Base-by-base conservation (phyloP, 2,329 filamentous ascomycete genomes). In the Trichoderma koningiopsis region DNA sequence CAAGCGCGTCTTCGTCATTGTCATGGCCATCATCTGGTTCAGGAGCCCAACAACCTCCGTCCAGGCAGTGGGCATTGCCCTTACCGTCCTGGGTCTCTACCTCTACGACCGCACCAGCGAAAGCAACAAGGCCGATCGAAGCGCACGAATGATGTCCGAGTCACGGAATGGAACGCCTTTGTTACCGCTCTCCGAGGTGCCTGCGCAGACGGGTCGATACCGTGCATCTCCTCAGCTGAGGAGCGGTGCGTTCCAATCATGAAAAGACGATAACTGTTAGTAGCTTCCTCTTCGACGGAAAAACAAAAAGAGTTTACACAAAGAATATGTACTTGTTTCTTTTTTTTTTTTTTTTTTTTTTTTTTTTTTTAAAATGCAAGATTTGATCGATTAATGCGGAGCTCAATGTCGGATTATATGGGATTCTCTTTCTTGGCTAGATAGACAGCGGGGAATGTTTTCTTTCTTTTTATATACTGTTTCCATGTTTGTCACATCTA, bases 1-100 rank as follows among this genome's bases (percentile, higher is more conserved):
- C 81, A 99, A 99, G 83, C 91, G 96, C 60, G 96, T 99, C 14
- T 97, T 97, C 77, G 95, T 99, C 76, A 97, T 99, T 75, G 88
- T 96, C 70, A 91, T 97, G 74, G 94, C 96, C 7, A 95, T 99
- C 71, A 83, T 98, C 73, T 99, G 96, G 96, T 99, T 98, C 81
- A 91, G 93, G 72, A 97, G 90, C 79, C 88, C 91, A 1, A 97
- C 96, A 37, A 97, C 93, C 5, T 86, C 85, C 19, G 80, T 96
- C 19, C 96, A 99, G 80, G 93, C 89, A 0, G 84, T 92, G 53
- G 96, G 96, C 19, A 97, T 99, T 75, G 87, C 82, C 4, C 87
- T 99, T 57, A 99, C 96, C 0, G 97, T 97, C 77, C 75, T 97
- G 35, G 96, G 96, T 0, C 85, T 99, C 16, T 99, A 98, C 78